A percentile compares a stretch with the other conserved stretches of the same genome.
Conservation (phyloP, 129 eudicot species). For the Calendula officinalis region DNA sequence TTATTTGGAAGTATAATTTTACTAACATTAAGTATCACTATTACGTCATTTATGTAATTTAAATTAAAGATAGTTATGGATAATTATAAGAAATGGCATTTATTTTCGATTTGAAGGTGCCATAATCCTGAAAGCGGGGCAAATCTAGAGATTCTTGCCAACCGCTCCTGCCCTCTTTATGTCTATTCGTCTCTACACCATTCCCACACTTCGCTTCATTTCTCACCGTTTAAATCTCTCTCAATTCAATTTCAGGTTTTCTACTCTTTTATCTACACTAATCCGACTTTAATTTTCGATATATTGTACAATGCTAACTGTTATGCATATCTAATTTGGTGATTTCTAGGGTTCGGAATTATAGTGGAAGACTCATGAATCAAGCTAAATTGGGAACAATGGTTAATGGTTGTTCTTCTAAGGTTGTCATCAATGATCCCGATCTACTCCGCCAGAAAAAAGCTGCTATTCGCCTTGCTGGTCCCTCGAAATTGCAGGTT, state of each 20-base stretch:
- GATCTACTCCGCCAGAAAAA: slow-evolving; percentile 52
- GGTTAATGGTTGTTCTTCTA: slow-evolving; percentile 34
- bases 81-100: too few species aligned
- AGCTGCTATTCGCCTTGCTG: slow-evolving; percentile 55
- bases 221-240: slow-evolving; percentile 27
- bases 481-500: slow-evolving; percentile 87
- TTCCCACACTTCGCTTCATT: slow-evolving; percentile 31
- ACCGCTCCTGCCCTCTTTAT: slow-evolving; percentile 23
- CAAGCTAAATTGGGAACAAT: slow-evolving; percentile 41
- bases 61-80: too few species aligned
- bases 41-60: too few species aligned
- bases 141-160: not conserved
- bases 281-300: not conserved
- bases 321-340: not conserved
- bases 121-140: not conserved
- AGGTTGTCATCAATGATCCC: slow-evolving; percentile 53
- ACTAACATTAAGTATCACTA: too few species aligned
- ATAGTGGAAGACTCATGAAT: slow-evolving; percentile 26
- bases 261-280: not conserved
- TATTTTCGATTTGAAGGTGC: too few species aligned
- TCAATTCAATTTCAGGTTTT: slow-evolving; percentile 40
- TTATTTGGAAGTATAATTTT: too few species aligned
- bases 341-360: slow-evolving; percentile 40
- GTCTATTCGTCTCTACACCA: slow-evolving; percentile 34
- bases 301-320: not conserved